Evolutionary conservation across 495 filamentous ascomycete genomes (phyloP).

Genomic region (Aspergillus heteromorphus): DNA sequence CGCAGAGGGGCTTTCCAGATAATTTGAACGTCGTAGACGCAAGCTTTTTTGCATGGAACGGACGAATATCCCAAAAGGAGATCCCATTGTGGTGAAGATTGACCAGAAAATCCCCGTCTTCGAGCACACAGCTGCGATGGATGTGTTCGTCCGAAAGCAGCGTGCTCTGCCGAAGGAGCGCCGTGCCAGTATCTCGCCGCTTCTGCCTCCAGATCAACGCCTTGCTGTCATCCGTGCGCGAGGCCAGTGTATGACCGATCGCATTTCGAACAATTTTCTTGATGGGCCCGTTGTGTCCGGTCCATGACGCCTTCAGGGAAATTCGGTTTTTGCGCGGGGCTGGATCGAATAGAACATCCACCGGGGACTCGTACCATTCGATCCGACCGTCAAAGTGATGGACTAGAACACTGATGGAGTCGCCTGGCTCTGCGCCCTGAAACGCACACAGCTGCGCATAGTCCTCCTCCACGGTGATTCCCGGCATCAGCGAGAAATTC

Average conservation of each 20-base stretch:
- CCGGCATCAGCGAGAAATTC: conserved; percentile 59
- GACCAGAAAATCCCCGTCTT: conserved; percentile 70
- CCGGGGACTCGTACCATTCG: conserved; percentile 70
- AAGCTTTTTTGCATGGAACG: conserved; percentile 48
- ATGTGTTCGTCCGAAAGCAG: conserved; percentile 71
- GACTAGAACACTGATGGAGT: conserved; percentile 67
- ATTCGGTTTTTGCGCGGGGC: conserved; percentile 61
- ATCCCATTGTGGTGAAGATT: conserved; percentile 75
- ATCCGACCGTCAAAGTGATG: conserved; percentile 86
- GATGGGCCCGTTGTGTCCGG: conserved; percentile 75
- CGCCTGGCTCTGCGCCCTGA: conserved; percentile 51
- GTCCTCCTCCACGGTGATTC: conserved; percentile 36
- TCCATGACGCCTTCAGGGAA: conserved; percentile 58
- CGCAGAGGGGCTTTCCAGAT: conserved; percentile 71
- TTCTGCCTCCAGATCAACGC: conserved; percentile 78
- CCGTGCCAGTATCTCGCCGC: conserved; percentile 36
- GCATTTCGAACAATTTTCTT: conserved; percentile 82
- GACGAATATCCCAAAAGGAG: conserved; percentile 74
- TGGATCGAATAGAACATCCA: conserved; percentile 80
- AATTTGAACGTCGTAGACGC: conserved; percentile 55
- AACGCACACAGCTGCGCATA: conserved; percentile 73
- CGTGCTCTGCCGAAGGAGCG: conserved; percentile 61
- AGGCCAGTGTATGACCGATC: conserved; percentile 72
- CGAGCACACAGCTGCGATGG: conserved; percentile 72
- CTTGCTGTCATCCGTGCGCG: conserved; percentile 72